These are phyloP conservation scores for Fusarium citri DNA, from an alignment of 2,329 filamentous ascomycete genomes.

Conservation along the genomic window DNA sequence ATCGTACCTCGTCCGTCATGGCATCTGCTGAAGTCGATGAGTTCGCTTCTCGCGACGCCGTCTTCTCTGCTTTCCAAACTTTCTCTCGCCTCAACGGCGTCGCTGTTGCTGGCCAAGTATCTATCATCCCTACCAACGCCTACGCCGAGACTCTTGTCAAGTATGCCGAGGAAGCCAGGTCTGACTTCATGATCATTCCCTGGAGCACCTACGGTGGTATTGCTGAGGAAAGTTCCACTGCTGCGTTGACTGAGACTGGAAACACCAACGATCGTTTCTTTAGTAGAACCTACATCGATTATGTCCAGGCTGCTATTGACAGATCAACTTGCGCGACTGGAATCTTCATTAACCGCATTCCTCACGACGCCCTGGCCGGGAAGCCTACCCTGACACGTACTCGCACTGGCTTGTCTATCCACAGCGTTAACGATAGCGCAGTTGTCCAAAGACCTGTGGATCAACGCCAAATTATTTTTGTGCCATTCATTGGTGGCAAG, in stretches of 20 bases:
- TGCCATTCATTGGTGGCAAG: slow-evolving; percentile 85
- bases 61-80: slow-evolving; percentile 90
- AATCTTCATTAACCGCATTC: slow-evolving; percentile 59
- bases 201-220: slow-evolving; percentile 89
- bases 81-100: slow-evolving; percentile 88
- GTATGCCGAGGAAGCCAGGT: slow-evolving; percentile 75
- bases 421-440: slow-evolving; percentile 63
- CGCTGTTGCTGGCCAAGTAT: slow-evolving; percentile 82
- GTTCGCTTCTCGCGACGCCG: slow-evolving; percentile 77
- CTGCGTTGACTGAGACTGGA: slow-evolving; percentile 28
- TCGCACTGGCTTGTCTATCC: slow-evolving; percentile 40
- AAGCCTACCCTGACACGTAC: slow-evolving; percentile 62
- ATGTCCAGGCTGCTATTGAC: slow-evolving; percentile 76
- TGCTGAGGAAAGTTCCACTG: slow-evolving; percentile 63
- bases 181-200: slow-evolving; percentile 83
- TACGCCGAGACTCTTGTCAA: slow-evolving; percentile 82
- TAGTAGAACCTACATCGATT: slow-evolving; percentile 71
- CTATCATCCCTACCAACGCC: slow-evolving; percentile 79
- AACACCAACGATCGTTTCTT: slow-evolving; percentile 44
- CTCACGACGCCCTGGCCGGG: slow-evolving; percentile 47
- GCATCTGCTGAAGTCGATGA: slow-evolving; percentile 86
- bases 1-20: slow-evolving; percentile 96
- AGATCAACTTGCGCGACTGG: slow-evolving; percentile 80
- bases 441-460: slow-evolving; percentile 66
- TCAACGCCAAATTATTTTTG: slow-evolving; percentile 83